Percentiles rank a stretch among this genome's conserved stretches.
Evolutionary conservation across 2,329 filamentous ascomycete species (phyloP).

Genomic region (Fusarium sp.): DNA sequence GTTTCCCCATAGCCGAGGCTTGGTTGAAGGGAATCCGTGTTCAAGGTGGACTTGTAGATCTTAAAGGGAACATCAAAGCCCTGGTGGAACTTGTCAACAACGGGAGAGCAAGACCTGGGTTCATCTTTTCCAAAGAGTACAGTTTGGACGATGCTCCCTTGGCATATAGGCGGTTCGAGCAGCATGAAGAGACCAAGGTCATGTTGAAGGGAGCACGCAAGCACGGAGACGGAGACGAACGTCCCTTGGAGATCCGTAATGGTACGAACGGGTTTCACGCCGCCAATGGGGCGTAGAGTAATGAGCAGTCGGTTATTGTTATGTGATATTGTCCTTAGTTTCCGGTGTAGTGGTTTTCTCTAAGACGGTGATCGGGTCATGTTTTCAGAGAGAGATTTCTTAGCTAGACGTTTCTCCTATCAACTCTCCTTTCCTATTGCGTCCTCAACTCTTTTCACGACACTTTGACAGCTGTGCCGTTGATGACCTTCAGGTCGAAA

Average conservation of each 20-base stretch:
- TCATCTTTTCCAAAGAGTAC: constrained; percentile 25
- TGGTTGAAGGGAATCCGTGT: constrained; percentile 13
- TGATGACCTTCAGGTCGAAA: too few relatives aligned
- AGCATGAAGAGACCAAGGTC: constrained; percentile 16
- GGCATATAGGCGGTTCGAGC: constrained; percentile 2
- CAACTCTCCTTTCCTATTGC: too few relatives aligned
- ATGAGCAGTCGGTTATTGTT: too few relatives aligned
- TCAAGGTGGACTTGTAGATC: constrained; percentile 10
- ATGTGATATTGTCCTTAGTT: too few relatives aligned
- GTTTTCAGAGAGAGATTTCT: too few relatives aligned
- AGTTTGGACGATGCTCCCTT: constrained; percentile 10
- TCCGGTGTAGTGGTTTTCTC: too few relatives aligned
- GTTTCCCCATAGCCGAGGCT: background rate
- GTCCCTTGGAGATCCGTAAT: background rate
- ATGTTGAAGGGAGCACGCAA: constrained; percentile 8
- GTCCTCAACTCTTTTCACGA: too few relatives aligned
- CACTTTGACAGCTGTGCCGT: too few relatives aligned
- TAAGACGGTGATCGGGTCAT: too few relatives aligned
- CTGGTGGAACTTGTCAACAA: constrained; percentile 16
- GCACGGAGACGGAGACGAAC: background rate
- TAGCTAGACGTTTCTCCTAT: too few relatives aligned
- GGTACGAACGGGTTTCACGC: background rate
- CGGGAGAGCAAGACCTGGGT: constrained; percentile 2
- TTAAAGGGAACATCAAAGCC: constrained; percentile 7
- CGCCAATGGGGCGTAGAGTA: background rate